A percentile compares a stretch with the other conserved stretches of the same genome.
Evolutionary conservation across 371 early-diverging fungal genomes (phyloP).

Genomic region (Mortierella sp.): DNA sequence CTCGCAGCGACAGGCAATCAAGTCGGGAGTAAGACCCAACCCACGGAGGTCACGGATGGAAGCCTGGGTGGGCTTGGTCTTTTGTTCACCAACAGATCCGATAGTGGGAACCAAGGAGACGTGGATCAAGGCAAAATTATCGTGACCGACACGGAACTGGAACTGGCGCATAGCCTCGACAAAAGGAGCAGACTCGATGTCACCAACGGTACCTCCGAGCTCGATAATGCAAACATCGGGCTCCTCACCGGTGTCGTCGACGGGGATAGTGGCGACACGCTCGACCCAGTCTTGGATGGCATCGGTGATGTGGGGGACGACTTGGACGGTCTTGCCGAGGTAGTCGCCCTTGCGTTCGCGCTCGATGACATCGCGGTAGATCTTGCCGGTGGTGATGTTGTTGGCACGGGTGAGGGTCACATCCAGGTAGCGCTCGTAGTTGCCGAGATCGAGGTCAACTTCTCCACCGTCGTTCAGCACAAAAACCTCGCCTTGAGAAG

Average conservation of each 20-base stretch:
- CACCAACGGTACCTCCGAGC: constrained; percentile 99
- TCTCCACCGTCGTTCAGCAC: constrained; percentile 99
- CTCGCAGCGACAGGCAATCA: constrained; percentile 97
- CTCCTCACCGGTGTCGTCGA: constrained; percentile 86
- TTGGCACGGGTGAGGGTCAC: constrained; percentile 95
- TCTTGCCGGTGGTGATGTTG: constrained; percentile 99
- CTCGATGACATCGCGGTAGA: constrained; percentile 97
- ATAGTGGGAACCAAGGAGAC: constrained; percentile 99
- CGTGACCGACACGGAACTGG: constrained; percentile 97
- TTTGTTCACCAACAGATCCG: constrained; percentile 98
- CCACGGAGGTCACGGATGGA: constrained; percentile 96
- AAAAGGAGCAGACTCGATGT: constrained; percentile 99
- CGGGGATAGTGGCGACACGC: constrained; percentile 88
- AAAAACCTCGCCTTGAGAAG: constrained; percentile 93
- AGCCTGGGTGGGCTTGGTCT: constrained; percentile 99
- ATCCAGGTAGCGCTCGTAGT: constrained; percentile 99
- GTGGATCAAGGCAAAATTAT: constrained; percentile 97
- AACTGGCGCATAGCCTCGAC: constrained; percentile 99
- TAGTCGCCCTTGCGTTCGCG: constrained; percentile 96
- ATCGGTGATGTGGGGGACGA: constrained; percentile 98
- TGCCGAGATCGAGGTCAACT: constrained; percentile 99
- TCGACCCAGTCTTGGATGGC: constrained; percentile 98
- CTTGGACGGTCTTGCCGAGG: constrained; percentile 99
- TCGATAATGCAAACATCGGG: constrained; percentile 99
- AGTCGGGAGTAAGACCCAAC: constrained; percentile 95